A percentile compares a stretch with the other conserved stretches of the same genome.
Evolutionary conservation across 139 green algal species (phyloP).

Genomic region (Tetraselmis chui): DNA sequence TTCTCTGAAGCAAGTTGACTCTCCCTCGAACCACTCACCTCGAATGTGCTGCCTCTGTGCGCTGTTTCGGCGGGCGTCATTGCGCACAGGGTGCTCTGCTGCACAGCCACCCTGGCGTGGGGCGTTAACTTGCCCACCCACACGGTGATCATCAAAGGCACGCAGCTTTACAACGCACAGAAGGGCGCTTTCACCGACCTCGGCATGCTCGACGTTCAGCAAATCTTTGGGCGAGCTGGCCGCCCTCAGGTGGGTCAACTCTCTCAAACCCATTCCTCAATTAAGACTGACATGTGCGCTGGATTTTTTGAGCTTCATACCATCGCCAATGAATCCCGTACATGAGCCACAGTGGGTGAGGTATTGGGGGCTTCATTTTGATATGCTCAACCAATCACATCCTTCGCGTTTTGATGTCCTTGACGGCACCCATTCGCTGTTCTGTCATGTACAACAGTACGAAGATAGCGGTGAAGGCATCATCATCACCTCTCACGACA

Average conservation of each 20-base stretch:
- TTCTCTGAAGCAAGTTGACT: no score
- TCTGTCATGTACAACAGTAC: background rate
- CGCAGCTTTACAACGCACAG: slow-evolving; percentile 88
- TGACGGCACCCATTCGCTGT: no score
- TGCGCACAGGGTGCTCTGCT: slow-evolving; percentile 65
- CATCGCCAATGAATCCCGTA: no score
- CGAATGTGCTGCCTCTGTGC: no score
- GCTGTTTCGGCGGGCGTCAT: no score
- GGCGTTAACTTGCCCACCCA: slow-evolving; percentile 96
- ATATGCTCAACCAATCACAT: no score
- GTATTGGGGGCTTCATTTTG: no score
- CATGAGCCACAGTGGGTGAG: no score
- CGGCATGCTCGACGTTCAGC: slow-evolving; percentile 95
- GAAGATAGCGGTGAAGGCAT: slow-evolving; percentile 61
- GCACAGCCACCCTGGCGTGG: slow-evolving; percentile 96
- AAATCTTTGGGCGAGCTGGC: slow-evolving; percentile 97
- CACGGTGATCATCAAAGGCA: slow-evolving; percentile 97
- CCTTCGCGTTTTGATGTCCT: no score
- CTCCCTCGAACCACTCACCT: no score
- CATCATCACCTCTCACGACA: slow-evolving; percentile 95
- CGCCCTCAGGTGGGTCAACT: slow-evolving; percentile 77
- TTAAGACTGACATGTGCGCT: background rate
- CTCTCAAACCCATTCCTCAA: no score
- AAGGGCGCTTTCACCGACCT: slow-evolving; percentile 89
- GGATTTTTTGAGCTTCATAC: background rate